Conservation (phyloP, 2,329 filamentous ascomycete species). For the Verticillium dahliae region DNA sequence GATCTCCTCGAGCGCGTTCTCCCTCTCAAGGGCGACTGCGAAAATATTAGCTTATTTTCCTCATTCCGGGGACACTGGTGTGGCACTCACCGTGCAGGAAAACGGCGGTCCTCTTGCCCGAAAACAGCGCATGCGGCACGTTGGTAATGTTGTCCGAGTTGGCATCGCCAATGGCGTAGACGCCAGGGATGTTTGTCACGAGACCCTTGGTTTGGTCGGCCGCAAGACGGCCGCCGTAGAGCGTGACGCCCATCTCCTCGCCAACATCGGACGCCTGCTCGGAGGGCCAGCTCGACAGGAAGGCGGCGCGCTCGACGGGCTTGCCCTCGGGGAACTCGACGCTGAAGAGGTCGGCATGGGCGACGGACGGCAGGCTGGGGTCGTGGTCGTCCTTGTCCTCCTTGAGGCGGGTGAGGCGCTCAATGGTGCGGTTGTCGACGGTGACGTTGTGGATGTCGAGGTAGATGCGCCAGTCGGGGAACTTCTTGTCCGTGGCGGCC, state of each 20-base stretch:
- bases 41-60: neutral
- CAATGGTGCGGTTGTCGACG: slow-evolving; percentile 51
- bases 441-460: slow-evolving; percentile 42
- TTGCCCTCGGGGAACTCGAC: slow-evolving; percentile 42
- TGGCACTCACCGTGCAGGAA: slow-evolving; percentile 45
- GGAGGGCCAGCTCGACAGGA: slow-evolving; percentile 41
- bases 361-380: slow-evolving; percentile 32
- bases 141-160: slow-evolving; percentile 56
- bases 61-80: neutral
- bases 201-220: slow-evolving; percentile 34
- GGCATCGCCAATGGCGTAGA: slow-evolving; percentile 53
- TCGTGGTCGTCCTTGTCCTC: slow-evolving; percentile 28
- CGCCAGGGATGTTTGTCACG: slow-evolving; percentile 43
- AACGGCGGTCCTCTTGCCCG: slow-evolving; percentile 51
- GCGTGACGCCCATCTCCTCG: slow-evolving; percentile 35
- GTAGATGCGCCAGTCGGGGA: slow-evolving; percentile 41
- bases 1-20: slow-evolving; percentile 27
- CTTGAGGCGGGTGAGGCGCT: slow-evolving; percentile 37
- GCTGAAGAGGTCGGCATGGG: slow-evolving; percentile 49
- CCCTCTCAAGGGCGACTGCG: slow-evolving; percentile 27
- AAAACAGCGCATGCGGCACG: slow-evolving; percentile 54
- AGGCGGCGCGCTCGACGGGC: slow-evolving; percentile 38
- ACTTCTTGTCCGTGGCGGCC: slow-evolving; percentile 27
- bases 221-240: slow-evolving; percentile 36
- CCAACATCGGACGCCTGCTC: slow-evolving; percentile 43